Conservation (phyloP, 495 filamentous ascomycete species). For the Aspergillus diversus region DNA sequence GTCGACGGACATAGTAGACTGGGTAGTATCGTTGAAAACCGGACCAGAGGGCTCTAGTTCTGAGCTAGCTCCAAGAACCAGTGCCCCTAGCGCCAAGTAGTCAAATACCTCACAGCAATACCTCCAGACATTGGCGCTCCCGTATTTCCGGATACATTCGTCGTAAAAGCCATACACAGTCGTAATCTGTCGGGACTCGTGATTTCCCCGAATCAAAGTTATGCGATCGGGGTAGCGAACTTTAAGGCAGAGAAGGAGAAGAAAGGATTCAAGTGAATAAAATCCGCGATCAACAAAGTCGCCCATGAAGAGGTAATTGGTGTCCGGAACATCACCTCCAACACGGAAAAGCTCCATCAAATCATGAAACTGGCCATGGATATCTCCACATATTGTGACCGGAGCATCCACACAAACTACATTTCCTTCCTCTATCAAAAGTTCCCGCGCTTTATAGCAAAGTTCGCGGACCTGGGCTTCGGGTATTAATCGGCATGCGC, state of each 20-base stretch:
- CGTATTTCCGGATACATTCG: conserved; percentile 96
- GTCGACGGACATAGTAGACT: conserved; percentile 50
- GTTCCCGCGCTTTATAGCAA: conserved; percentile 96
- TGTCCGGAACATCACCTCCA: conserved; percentile 93
- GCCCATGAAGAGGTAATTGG: conserved; percentile 99
- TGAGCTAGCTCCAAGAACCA: conserved; percentile 87
- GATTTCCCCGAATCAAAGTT: conserved; percentile 94
- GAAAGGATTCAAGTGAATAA: conserved; percentile 95
- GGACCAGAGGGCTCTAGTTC: conserved; percentile 59
- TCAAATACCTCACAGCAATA: conserved; percentile 99
- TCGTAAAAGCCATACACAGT: conserved; percentile 99
- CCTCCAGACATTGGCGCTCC: conserved; percentile 95
- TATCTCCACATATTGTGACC: conserved; percentile 98
- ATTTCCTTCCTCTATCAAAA: conserved; percentile 97
- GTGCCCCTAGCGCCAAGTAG: conserved; percentile 92
- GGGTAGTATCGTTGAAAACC: conserved; percentile 47
- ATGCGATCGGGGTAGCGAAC: conserved; percentile 98
- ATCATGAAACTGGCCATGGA: conserved; percentile 98
- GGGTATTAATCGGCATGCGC: conserved; percentile 94
- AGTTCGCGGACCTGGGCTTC: conserved; percentile 93
- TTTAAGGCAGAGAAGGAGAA: conserved; percentile 93
- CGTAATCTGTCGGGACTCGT: conserved; percentile 97
- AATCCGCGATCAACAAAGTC: conserved; percentile 98
- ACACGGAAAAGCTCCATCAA: conserved; percentile 98
- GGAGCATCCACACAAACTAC: conserved; percentile 95